Percentiles rank a stretch among this genome's conserved stretches.
Conservation (phyloP, 169 alveolate genomes). For the Plasmodium inui region DNA sequence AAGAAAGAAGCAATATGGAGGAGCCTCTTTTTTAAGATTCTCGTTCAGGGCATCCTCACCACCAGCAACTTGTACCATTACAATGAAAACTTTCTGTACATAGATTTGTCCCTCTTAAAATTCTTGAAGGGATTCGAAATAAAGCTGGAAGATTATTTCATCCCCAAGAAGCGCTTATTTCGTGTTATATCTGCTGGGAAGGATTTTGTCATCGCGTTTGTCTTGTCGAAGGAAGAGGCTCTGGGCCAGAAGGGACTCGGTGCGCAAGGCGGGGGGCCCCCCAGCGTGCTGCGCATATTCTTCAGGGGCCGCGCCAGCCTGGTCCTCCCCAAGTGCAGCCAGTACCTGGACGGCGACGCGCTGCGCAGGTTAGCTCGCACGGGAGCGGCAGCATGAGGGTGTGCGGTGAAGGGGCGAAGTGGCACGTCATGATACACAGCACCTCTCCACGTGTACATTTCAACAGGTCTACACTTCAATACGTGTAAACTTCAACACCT, state of each 20-base stretch:
- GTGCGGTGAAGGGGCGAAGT: background rate
- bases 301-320: slow-evolving; percentile 6
- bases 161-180: slow-evolving; percentile 14
- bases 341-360: slow-evolving; percentile 24
- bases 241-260: background rate
- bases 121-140: slow-evolving; percentile 8
- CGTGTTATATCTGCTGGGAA: background rate
- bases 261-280: background rate
- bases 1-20: background rate
- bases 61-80: slow-evolving; percentile 58
- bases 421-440: background rate
- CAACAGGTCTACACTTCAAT: no score
- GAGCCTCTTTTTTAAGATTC: slow-evolving; percentile 11
- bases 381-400: background rate
- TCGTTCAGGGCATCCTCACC: slow-evolving; percentile 30
- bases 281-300: slow-evolving; percentile 22
- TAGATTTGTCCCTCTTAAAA: slow-evolving; percentile 26
- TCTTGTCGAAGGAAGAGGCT: background rate
- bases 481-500: no score
- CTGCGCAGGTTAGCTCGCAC: background rate
- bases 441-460: background rate
- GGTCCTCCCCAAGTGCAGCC: slow-evolving; percentile 30
- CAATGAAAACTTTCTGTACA: slow-evolving; percentile 16
- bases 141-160: slow-evolving; percentile 33
- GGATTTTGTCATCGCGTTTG: slow-evolving; percentile 19